phyloP scores from a whole-genome alignment of 768 basidiomycete species.

The Suillus alpinus region DNA sequence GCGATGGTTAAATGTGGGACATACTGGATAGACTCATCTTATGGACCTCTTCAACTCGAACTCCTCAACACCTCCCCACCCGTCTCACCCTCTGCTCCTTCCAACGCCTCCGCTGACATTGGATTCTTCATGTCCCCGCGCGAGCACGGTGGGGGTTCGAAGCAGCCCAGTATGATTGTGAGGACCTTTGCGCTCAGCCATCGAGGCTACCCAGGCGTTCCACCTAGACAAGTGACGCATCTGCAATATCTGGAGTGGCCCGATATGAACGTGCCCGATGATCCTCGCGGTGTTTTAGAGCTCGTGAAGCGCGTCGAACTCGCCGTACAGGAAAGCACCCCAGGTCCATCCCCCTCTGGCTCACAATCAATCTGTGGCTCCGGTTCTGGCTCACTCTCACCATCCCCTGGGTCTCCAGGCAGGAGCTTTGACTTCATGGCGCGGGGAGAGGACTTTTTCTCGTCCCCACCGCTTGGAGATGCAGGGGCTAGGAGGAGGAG shows the following conservation, averaged over 20 bases:
- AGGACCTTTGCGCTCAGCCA: constrained; percentile 71
- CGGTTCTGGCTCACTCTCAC: constrained; percentile 12
- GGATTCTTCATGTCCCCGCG: constrained; percentile 42
- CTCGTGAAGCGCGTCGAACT: constrained; percentile 69
- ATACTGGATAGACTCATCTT: constrained; percentile 76
- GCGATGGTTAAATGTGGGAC: constrained; percentile 86
- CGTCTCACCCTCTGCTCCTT: constrained; percentile 13
- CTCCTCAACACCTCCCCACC: constrained; percentile 45
- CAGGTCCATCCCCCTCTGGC: constrained; percentile 24
- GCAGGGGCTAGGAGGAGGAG: not conserved
- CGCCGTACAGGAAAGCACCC: constrained; percentile 25
- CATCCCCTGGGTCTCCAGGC: not conserved
- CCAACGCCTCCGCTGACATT: constrained; percentile 38
- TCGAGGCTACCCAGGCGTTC: constrained; percentile 52
- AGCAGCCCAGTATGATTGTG: constrained; percentile 39
- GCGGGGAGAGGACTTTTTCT: constrained; percentile 11
- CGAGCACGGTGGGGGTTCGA: constrained; percentile 15
- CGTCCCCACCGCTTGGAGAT: constrained; percentile 10
- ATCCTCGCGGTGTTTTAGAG: constrained; percentile 69
- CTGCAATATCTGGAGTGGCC: constrained; percentile 96
- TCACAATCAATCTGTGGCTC: not conserved
- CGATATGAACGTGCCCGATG: constrained; percentile 91
- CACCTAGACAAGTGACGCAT: constrained; percentile 72
- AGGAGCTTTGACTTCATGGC: not conserved
- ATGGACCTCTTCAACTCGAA: constrained; percentile 69